Base-by-base conservation (phyloP, 306 rosid genomes). In the Arachis stenosperma region DNA sequence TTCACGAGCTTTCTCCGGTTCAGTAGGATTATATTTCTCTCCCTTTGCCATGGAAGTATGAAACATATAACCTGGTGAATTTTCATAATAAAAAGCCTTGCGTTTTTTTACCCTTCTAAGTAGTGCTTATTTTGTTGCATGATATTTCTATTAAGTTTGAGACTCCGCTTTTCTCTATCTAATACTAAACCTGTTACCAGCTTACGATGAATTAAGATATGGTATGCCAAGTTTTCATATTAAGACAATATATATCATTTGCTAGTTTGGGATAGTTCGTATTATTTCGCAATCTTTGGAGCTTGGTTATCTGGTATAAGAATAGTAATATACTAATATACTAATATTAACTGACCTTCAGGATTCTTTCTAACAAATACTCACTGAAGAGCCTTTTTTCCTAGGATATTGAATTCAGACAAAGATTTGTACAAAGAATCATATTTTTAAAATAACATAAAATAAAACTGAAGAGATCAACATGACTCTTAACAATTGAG, bases 1-100 rank as follows among this genome's bases (percentile, higher is more conserved):
- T 59, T 41, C 47, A 10, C 8, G 76, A 78, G 81, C 56, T 59
- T 83, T 74, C 60, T 83, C 76, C 60, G 40, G 61, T 58, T 55
- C 42, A 57, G 51, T 66, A 75, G 73, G 59, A 68, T 69, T 53
- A 47, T 73, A 41, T n/a, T 67, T 75, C 69, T 71, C 69, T 30
- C 65, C 15, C 62, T 12, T 71, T 55, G 40, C 60, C 52, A 67
- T 67, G 54, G 39, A 46, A 70, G 30, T 54, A 8, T 55, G 71
- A 69, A 67, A 74, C 74, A 60, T 55, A 41, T 71, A 17, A 43
- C 36, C 1, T 55, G 48, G 66, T 39, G 54, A 69, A 33, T 67
- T 76, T 76, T 69, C n/a, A 57, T 63, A 46, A 66, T 39, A 48
- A 77, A 54, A 72, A 8, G 13, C n/a, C 12, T 6, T 5, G 0